These are phyloP conservation scores for Cryptococcus jaspeensis DNA, from an alignment of 1,284 basidiomycete species.

Conservation along the genomic window DNA sequence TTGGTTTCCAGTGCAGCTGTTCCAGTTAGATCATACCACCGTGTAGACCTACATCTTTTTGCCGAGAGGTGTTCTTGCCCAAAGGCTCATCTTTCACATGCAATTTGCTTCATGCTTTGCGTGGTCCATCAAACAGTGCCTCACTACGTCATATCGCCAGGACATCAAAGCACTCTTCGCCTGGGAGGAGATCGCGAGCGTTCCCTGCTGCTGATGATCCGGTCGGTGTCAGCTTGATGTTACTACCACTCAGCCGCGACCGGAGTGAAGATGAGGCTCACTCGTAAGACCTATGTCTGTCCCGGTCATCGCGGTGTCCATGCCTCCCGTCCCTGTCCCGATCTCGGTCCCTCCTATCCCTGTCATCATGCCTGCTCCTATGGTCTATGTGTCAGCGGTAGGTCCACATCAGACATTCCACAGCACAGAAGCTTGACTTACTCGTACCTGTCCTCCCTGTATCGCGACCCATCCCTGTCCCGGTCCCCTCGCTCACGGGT, in stretches of 20 bases:
- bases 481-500: slow-evolving; percentile 16
- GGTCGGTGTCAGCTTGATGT: neutral
- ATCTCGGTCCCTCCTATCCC: slow-evolving; percentile 14
- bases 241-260: neutral
- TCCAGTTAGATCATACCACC: slow-evolving; percentile 67
- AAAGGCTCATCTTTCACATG: neutral
- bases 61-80: too few relatives aligned
- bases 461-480: slow-evolving; percentile 38
- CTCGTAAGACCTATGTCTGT: slow-evolving; percentile 22
- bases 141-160: neutral
- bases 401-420: too few relatives aligned
- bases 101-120: neutral
- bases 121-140: neutral
- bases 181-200: slow-evolving; percentile 31
- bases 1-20: slow-evolving; percentile 92
- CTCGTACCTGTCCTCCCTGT: slow-evolving; percentile 14
- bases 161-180: slow-evolving; percentile 25
- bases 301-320: slow-evolving; percentile 12
- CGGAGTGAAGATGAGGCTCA: slow-evolving; percentile 1
- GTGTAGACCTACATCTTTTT: neutral
- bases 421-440: neutral
- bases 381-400: neutral
- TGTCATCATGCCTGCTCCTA: slow-evolving; percentile 5
- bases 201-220: slow-evolving; percentile 7
- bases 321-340: slow-evolving; percentile 13